Base-by-base conservation (phyloP, 2,329 filamentous ascomycete genomes). In the Aspergillus fischeri region DNA sequence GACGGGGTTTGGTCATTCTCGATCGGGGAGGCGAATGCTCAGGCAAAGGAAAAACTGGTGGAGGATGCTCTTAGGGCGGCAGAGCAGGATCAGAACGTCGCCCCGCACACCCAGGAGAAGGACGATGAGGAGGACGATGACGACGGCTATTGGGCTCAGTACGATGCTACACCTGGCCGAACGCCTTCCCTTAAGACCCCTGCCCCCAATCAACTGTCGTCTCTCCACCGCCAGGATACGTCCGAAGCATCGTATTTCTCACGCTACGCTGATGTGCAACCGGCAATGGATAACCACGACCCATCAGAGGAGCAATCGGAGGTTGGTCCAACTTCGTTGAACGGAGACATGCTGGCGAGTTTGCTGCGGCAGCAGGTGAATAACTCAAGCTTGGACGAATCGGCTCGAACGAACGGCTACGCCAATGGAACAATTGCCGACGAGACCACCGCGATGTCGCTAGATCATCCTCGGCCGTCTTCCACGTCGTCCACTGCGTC, bases 71-170 rank as follows among this genome's bases (percentile, higher is more conserved):
- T 77, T 52, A 65, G 66, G 52, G 68, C 70, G 25, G 66, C 67
- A 21, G 70, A 67, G 52, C 57, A 56, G 51, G 54, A 64, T 55
- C 54, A 61, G 42, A 61, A 64, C 38, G 21, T 59, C 9, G 55
- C 61, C 32, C 56, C 61, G 7, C 58, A 62, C 8, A 53, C 53
- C n/a, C 51, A 66, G 25, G 54, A 65, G 38, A 62, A 70, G 51
- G 64, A 68, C 6, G 69, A 75, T n/a, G 79, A 82, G 3, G 79
- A 81, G 1, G 81, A 83, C 21, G 83, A 86, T 55, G 84, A 86
- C 53, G 84, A 84, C 60, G 81, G 82, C 60, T 88, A 88, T 70
- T 88, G 85, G 85, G 83, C 82, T 3, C 80, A 81, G 63, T 87
- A 88, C 64, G 83, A 86, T 70, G 75, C 77, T 53, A 83, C 82